phyloP scores from a whole-genome alignment of 495 filamentous ascomycete species.

The Melanomma pulvis-pyrius region DNA sequence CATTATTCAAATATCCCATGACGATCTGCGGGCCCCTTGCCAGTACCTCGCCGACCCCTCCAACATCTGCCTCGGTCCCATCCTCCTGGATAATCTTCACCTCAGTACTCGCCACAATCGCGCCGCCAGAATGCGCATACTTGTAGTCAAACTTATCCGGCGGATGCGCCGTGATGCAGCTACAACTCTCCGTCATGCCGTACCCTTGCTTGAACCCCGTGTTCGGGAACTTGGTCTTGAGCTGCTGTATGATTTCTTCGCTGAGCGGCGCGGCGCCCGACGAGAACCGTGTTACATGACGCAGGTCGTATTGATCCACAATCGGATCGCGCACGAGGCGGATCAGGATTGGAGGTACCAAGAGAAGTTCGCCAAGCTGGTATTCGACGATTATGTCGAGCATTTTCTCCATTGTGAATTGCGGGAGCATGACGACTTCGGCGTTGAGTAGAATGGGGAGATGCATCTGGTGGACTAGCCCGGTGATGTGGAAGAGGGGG shows the following conservation, averaged over 20 bases:
- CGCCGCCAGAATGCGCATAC: conserved; percentile 61
- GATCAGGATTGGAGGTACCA: conserved; percentile 71
- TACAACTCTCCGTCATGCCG: conserved; percentile 70
- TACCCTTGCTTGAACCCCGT: conserved; percentile 70
- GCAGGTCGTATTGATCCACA: conserved; percentile 64
- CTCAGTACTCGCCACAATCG: conserved; percentile 60
- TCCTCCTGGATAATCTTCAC: conserved; percentile 63
- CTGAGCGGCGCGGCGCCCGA: conserved; percentile 67
- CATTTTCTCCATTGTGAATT: conserved; percentile 59
- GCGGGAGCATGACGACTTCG: conserved; percentile 48
- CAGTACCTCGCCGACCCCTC: conserved; percentile 63
- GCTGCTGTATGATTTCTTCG: conserved; percentile 62
- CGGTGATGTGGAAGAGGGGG: conserved; percentile 64
- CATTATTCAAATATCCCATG: conserved; percentile 61
- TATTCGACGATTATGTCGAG: conserved; percentile 55
- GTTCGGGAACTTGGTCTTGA: conserved; percentile 60
- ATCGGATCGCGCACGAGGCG: conserved; percentile 65
- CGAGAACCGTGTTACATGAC: conserved; percentile 55
- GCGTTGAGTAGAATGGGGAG: conserved; percentile 47
- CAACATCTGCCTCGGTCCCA: conserved; percentile 51
- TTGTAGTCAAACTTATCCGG: conserved; percentile 57
- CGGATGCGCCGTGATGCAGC: conserved; percentile 63
- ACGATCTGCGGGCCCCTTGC: conserved; percentile 59
- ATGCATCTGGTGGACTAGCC: conserved; percentile 63
- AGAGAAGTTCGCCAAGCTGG: conserved; percentile 56